These are phyloP conservation scores for Pisolithus marmoratus DNA, from an alignment of 768 basidiomycete species.

Conservation along the genomic window DNA sequence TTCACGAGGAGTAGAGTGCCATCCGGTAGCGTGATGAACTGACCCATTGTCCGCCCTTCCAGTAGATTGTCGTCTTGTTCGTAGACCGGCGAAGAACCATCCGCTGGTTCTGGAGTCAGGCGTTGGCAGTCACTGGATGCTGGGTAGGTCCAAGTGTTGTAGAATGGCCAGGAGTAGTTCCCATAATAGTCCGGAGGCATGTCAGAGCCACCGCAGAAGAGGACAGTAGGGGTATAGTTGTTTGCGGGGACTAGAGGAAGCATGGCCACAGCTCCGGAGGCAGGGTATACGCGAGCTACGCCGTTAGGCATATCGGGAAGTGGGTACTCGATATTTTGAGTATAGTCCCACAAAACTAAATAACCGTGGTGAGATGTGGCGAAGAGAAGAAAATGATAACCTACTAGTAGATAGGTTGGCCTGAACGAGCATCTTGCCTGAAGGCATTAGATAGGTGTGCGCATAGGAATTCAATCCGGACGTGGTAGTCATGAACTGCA, in stretches of 20 bases:
- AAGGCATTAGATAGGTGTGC: conserved; percentile 67
- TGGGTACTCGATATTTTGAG: conserved; percentile 49
- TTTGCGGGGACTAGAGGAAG: conserved; percentile 87
- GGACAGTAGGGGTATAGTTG: conserved; percentile 75
- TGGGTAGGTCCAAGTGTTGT: conserved; percentile 69
- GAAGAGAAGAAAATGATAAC: conserved; percentile 15
- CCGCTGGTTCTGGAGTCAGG: conserved; percentile 79
- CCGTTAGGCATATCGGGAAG: conserved; percentile 69
- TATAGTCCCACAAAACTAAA: conserved; percentile 47
- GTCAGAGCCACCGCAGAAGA: conserved; percentile 89
- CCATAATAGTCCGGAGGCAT: conserved; percentile 72
- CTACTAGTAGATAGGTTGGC: conserved; percentile 71
- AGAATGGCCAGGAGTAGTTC: conserved; percentile 66
- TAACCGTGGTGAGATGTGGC: not conserved
- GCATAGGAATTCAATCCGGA: conserved; percentile 78
- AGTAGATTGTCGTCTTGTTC: conserved; percentile 71
- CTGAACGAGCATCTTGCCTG: conserved; percentile 76
- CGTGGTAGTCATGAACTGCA: conserved; percentile 65
- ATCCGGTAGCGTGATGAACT: conserved; percentile 80
- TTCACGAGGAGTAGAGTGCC: conserved; percentile 77
- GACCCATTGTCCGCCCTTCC: conserved; percentile 82
- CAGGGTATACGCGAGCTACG: conserved; percentile 83
- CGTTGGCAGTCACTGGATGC: conserved; percentile 72
- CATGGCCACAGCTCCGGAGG: conserved; percentile 84
- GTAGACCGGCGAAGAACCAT: conserved; percentile 56